Evolutionary conservation across 2,329 filamentous ascomycete species (phyloP).

Genomic region (Ascochyta viciae-villosae): DNA sequence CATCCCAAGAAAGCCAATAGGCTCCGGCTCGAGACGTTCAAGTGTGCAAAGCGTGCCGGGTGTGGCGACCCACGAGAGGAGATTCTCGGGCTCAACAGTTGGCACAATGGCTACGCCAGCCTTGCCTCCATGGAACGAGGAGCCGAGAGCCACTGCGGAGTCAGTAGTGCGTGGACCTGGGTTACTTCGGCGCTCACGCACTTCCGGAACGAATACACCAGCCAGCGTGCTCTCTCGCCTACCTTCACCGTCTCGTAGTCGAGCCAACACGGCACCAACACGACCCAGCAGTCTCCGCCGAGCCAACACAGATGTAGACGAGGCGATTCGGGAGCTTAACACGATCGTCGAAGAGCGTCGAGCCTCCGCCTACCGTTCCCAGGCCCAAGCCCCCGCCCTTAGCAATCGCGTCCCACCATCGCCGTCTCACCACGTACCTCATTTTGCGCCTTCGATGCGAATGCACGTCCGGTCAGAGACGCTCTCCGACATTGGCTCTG

Average conservation of each 20-base stretch:
- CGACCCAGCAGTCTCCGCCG: slow-evolving; percentile 49
- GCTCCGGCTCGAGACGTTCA: slow-evolving; percentile 36
- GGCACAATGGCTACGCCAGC: slow-evolving; percentile 34
- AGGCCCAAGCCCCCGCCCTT: slow-evolving; percentile 36
- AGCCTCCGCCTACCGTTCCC: slow-evolving; percentile 46
- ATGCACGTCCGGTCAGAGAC: slow-evolving; percentile 57
- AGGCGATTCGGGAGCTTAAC: slow-evolving; percentile 57
- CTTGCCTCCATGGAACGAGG: slow-evolving; percentile 34
- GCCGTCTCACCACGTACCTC: slow-evolving; percentile 53
- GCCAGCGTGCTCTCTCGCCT: slow-evolving; percentile 39
- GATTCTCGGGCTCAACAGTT: slow-evolving; percentile 31
- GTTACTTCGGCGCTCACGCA: slow-evolving; percentile 36
- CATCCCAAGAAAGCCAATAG: slow-evolving; percentile 45
- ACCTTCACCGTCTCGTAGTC: slow-evolving; percentile 45
- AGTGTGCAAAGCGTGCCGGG: slow-evolving; percentile 40
- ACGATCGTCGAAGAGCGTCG: slow-evolving; percentile 57
- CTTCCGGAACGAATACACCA: slow-evolving; percentile 32
- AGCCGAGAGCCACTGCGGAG: slow-evolving; percentile 28
- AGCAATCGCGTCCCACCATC: slow-evolving; percentile 41
- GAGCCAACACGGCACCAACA: slow-evolving; percentile 44
- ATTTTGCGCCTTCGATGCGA: slow-evolving; percentile 54
- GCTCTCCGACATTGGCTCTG: slow-evolving; percentile 57
- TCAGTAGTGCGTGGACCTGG: slow-evolving; percentile 28
- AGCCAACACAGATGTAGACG: slow-evolving; percentile 50
- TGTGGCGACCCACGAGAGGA: slow-evolving; percentile 27